Conservation (phyloP, 495 filamentous ascomycete species). For the Trichoderma erinaceum region DNA sequence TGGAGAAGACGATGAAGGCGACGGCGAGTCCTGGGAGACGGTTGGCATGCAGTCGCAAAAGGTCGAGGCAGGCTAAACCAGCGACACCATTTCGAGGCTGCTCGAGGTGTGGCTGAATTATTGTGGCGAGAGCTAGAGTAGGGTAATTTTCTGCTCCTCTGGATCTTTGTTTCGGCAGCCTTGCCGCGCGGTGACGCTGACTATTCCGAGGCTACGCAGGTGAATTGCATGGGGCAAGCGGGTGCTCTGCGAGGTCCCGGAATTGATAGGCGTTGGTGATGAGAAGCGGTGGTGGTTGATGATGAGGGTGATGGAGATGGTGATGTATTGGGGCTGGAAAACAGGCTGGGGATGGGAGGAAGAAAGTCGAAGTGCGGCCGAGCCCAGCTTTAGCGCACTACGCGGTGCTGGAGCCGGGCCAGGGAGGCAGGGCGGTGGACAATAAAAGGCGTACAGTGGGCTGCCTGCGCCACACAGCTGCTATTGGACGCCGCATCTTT, state of each 20-base stretch:
- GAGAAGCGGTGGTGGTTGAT: neutral
- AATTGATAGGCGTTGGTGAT: slow-evolving; percentile 8
- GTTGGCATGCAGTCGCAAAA: slow-evolving; percentile 12
- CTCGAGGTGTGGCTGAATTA: slow-evolving; percentile 43
- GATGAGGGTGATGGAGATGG: neutral
- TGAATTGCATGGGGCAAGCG: slow-evolving; percentile 4
- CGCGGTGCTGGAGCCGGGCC: neutral
- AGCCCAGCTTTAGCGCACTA: neutral
- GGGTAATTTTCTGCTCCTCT: slow-evolving; percentile 8
- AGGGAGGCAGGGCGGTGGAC: slow-evolving; percentile 7
- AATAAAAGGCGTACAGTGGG: slow-evolving; percentile 10
- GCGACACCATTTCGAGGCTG: slow-evolving; percentile 35
- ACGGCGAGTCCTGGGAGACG: slow-evolving; percentile 35
- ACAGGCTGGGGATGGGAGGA: slow-evolving; percentile 13
- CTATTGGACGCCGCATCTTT: neutral
- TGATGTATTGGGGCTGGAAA: slow-evolving; percentile 1
- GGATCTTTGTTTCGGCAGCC: neutral
- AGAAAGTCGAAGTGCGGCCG: slow-evolving; percentile 1
- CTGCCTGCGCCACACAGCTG: slow-evolving; percentile 7
- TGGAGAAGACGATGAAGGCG: slow-evolving; percentile 39
- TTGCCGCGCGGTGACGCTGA: slow-evolving; percentile 10
- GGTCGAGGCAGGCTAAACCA: slow-evolving; percentile 25
- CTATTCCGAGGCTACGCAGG: neutral
- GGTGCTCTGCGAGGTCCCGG: neutral
- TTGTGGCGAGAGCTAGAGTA: slow-evolving; percentile 42